phyloP scores from a whole-genome alignment of 352 stramenopile species.

The Phytophthora quininea region DNA sequence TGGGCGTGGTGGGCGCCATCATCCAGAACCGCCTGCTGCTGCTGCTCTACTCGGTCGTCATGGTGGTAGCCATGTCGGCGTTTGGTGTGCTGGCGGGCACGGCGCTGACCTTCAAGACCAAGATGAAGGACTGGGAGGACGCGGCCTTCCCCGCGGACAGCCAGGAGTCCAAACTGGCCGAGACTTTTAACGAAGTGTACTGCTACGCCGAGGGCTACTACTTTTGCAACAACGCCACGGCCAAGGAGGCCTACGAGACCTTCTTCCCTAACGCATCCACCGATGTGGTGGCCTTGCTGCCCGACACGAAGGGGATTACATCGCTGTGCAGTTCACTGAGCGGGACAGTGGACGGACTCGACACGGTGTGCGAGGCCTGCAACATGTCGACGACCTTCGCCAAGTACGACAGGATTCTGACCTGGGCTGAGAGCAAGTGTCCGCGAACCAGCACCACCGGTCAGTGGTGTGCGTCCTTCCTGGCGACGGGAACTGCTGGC shows the following conservation, averaged over 20 bases:
- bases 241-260: conserved; percentile 54
- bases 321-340: conserved; percentile 54
- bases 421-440: conserved; percentile 71
- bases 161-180: conserved; percentile 62
- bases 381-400: conserved; percentile 57
- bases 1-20: conserved; percentile 72
- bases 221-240: conserved; percentile 83
- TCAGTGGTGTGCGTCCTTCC: conserved; percentile 67
- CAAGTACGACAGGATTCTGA: conserved; percentile 73
- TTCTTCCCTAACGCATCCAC: conserved; percentile 65
- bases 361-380: conserved; percentile 62
- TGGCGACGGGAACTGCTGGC: conserved; percentile 48
- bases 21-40: conserved; percentile 74
- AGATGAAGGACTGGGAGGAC: conserved; percentile 65
- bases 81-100: conserved; percentile 76
- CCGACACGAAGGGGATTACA: conserved; percentile 64
- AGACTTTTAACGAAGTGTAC: conserved; percentile 83
- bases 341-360: conserved; percentile 36
- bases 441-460: conserved; percentile 50
- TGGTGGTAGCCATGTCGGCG: conserved; percentile 71
- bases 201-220: conserved; percentile 86
- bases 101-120: conserved; percentile 75
- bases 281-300: conserved; percentile 47
- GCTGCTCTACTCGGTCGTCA: conserved; percentile 72
- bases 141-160: conserved; percentile 56